Conservation (phyloP, 441 rosid species). For the Metrosideros polymorpha region DNA sequence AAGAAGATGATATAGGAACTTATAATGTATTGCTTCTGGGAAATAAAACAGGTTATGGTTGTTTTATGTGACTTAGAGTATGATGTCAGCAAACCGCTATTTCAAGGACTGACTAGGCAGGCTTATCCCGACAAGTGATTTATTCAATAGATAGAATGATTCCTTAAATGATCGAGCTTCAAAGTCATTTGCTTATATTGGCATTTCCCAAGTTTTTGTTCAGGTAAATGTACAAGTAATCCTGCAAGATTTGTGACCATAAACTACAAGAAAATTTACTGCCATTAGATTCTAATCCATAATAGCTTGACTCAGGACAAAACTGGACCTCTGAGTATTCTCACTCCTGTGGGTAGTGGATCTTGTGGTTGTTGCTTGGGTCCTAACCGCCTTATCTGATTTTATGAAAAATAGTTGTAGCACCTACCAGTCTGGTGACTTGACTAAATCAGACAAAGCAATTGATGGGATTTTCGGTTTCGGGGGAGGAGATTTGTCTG, state of each 20-base stretch:
- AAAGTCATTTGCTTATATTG: neutral
- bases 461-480: constrained; percentile 78
- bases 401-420: constrained; percentile 49
- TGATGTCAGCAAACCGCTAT: neutral
- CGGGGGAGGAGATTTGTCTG: constrained; percentile 54
- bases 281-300: neutral
- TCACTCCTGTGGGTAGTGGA: neutral
- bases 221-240: neutral
- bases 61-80: neutral
- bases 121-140: neutral
- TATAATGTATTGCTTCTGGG: neutral
- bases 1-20: neutral
- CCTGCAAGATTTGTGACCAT: neutral
- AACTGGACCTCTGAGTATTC: neutral
- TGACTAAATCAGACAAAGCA: constrained; percentile 60
- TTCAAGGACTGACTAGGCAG: neutral
- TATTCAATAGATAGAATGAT: neutral
- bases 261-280: neutral
- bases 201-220: neutral
- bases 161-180: neutral
- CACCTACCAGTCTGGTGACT: constrained; percentile 56
- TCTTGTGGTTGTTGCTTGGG: neutral
- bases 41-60: neutral
- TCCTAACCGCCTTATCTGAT: neutral
- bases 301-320: neutral